These are phyloP conservation scores for Boletus subparvulus DNA, from an alignment of 768 basidiomycete genomes.

Conservation along the genomic window DNA sequence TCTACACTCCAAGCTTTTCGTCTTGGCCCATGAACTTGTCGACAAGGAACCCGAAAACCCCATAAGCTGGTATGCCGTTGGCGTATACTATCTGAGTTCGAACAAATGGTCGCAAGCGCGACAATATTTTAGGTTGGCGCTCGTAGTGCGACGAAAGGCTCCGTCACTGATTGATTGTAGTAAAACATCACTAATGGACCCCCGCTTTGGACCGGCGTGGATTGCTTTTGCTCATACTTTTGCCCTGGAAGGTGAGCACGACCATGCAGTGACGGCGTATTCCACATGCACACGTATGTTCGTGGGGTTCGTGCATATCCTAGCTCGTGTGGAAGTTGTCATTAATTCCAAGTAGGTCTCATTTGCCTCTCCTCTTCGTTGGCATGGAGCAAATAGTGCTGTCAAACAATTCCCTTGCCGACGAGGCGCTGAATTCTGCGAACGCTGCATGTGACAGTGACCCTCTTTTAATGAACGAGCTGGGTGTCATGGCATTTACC, in stretches of 20 bases:
- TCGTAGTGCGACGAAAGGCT: not conserved
- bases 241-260: slow-evolving; percentile 96
- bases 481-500: slow-evolving; percentile 90
- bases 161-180: slow-evolving; percentile 39
- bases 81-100: slow-evolving; percentile 90
- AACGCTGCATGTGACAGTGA: slow-evolving; percentile 81
- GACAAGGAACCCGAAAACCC: slow-evolving; percentile 91
- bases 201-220: slow-evolving; percentile 95
- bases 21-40: slow-evolving; percentile 94
- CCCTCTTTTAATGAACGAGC: slow-evolving; percentile 87
- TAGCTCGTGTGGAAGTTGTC: not conserved
- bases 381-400: slow-evolving; percentile 98
- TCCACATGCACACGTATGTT: slow-evolving; percentile 96
- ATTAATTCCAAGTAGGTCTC: slow-evolving; percentile 64
- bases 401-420: slow-evolving; percentile 76
- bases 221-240: slow-evolving; percentile 97
- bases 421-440: slow-evolving; percentile 86
- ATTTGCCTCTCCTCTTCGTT: slow-evolving; percentile 91
- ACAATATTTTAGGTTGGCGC: slow-evolving; percentile 87
- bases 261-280: slow-evolving; percentile 97
- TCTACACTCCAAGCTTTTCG: slow-evolving; percentile 89
- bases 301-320: slow-evolving; percentile 66
- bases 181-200: slow-evolving; percentile 96
- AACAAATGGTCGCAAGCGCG: slow-evolving; percentile 89
- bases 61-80: slow-evolving; percentile 97